Conservation (phyloP, 345 rosid species). For the Lepidium sativum region DNA sequence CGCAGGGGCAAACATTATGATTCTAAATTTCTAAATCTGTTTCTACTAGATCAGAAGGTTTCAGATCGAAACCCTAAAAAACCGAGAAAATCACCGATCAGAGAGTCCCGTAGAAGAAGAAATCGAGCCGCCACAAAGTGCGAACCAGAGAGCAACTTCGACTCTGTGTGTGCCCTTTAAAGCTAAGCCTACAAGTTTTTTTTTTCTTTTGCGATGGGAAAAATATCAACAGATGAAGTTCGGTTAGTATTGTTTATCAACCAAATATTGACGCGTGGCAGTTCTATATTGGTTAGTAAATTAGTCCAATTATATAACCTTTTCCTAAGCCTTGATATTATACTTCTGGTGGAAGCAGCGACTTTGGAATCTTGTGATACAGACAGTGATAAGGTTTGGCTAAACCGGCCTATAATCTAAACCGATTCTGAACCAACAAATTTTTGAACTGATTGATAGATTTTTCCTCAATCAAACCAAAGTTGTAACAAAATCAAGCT, state of each 20-base stretch:
- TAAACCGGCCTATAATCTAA: slow-evolving; percentile 5
- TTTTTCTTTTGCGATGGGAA: background rate
- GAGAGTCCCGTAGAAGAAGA: slow-evolving; percentile 7
- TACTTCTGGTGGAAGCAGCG: background rate
- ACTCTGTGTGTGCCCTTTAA: slow-evolving; percentile 11
- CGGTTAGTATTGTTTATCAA: slow-evolving; percentile 5
- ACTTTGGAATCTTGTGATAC: background rate
- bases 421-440: background rate
- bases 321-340: background rate
- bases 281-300: background rate
- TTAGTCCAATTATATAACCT: background rate
- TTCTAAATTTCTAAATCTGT: slow-evolving; percentile 8
- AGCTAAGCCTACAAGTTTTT: slow-evolving; percentile 16
- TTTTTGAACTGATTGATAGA: background rate
- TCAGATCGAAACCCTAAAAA: slow-evolving; percentile 20
- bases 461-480: slow-evolving; percentile 1
- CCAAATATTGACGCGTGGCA: background rate
- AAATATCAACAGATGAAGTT: background rate
- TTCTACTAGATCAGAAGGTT: slow-evolving; percentile 7
- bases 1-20: slow-evolving; percentile 51
- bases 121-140: slow-evolving; percentile 34
- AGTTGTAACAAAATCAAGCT: background rate
- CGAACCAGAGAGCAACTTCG: slow-evolving; percentile 20
- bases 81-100: background rate
- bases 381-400: background rate